Conservation (phyloP, 23 red algal species). For the Gracilaria caudata region DNA sequence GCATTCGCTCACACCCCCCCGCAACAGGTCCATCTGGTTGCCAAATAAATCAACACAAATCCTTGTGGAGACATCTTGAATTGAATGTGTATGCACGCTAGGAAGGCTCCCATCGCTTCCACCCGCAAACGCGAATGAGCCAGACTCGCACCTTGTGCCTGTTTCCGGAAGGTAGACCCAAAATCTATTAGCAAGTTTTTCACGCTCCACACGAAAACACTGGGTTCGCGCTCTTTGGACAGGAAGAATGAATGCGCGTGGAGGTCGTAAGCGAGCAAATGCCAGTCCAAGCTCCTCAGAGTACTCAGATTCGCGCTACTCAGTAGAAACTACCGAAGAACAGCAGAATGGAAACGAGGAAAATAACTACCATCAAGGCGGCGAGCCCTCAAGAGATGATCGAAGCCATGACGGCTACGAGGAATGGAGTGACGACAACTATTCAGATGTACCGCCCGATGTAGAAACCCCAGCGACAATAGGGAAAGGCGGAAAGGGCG, state of each 20-base stretch:
- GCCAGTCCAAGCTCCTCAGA: conserved; percentile 21
- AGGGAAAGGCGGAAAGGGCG: not conserved
- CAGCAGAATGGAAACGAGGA: conserved; percentile 18
- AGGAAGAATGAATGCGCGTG: conserved; percentile 23
- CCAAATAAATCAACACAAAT: not conserved
- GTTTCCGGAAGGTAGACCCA: not conserved
- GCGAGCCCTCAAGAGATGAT: conserved; percentile 8
- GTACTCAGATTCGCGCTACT: conserved; percentile 24
- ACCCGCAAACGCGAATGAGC: not conserved
- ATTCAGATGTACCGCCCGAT: conserved; percentile 8
- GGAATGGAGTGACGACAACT: conserved; percentile 18
- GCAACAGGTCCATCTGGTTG: not conserved
- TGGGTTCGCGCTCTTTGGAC: not conserved
- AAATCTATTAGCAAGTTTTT: not conserved
- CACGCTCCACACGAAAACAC: not conserved
- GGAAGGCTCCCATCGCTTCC: not conserved
- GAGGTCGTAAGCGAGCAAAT: conserved; percentile 28
- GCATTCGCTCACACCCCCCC: not conserved
- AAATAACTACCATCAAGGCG: conserved; percentile 1
- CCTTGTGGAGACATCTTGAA: not conserved
- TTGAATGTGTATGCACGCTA: not conserved
- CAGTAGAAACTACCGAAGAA: conserved; percentile 5
- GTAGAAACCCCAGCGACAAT: no score
- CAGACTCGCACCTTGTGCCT: not conserved
- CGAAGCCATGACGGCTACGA: not conserved